Evolutionary conservation across 176 grass and related monocot genomes (phyloP).

Genomic region (Puccinellia tenuiflora): DNA sequence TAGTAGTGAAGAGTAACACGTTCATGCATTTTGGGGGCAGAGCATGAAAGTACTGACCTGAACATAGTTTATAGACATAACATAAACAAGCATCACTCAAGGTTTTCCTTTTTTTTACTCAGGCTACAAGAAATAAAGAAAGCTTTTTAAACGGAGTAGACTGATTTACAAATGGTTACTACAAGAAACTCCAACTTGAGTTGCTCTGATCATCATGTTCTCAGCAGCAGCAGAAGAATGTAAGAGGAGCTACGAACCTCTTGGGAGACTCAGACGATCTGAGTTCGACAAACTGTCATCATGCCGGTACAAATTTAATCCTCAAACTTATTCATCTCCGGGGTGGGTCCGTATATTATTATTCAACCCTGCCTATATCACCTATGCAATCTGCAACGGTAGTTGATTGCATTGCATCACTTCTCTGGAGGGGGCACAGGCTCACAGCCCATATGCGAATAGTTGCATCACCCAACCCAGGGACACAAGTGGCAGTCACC

Average conservation of each 20-base stretch:
- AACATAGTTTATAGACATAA: neutral
- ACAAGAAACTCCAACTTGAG: constrained; percentile 26
- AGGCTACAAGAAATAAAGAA: neutral
- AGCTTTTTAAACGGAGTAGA: neutral
- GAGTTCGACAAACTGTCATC: constrained; percentile 12
- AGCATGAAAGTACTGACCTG: neutral
- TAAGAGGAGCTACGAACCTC: neutral
- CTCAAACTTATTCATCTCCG: constrained; percentile 23
- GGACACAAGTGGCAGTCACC: constrained; percentile 5
- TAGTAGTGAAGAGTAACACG: neutral
- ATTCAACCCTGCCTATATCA: constrained; percentile 21
- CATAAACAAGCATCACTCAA: neutral
- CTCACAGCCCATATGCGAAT: constrained; percentile 18
- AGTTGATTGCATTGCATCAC: constrained; percentile 36
- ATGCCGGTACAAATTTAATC: neutral
- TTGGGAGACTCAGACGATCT: neutral
- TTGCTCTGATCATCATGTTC: constrained; percentile 22
- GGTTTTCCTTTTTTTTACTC: neutral
- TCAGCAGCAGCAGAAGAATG: neutral
- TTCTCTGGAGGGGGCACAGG: neutral
- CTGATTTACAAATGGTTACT: constrained; percentile 39
- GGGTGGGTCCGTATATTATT: constrained; percentile 13
- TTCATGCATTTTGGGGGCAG: neutral
- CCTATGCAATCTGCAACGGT: constrained; percentile 17
- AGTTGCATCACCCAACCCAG: neutral